phyloP scores from a whole-genome alignment of 1,284 basidiomycete species.

The Rhodotorula sp. region DNA sequence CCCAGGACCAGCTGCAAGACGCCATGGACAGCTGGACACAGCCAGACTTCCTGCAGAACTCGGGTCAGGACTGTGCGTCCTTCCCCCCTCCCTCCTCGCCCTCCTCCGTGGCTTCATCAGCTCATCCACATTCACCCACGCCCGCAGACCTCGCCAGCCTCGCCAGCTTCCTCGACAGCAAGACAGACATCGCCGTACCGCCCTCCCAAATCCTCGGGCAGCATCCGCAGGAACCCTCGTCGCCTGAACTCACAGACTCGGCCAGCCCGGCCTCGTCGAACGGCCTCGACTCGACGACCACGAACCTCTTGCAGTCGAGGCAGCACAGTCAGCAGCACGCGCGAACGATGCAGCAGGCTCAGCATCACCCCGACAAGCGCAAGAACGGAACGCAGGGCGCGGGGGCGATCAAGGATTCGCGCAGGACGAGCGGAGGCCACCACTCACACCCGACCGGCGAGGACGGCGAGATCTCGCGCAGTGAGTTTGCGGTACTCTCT shows the following conservation, averaged over 20 bases:
- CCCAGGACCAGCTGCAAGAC: not conserved
- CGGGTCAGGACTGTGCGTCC: constrained; percentile 16
- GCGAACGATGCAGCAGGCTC: too few species aligned
- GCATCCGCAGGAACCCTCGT: not conserved
- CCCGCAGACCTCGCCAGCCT: constrained; percentile 2
- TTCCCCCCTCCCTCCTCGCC: not conserved
- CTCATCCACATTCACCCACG: not conserved
- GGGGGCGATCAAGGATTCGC: constrained; percentile 25
- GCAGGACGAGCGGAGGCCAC: not conserved
- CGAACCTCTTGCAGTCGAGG: not conserved
- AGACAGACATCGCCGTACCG: not conserved
- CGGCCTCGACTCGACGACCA: not conserved
- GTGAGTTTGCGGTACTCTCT: not conserved
- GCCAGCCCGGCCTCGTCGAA: not conserved
- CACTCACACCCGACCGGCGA: constrained; percentile 21
- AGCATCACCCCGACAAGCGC: constrained; percentile 14
- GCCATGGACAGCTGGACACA: constrained; percentile 8
- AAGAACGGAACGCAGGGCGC: not conserved
- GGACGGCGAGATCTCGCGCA: constrained; percentile 20
- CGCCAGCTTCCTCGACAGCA: constrained; percentile 3
- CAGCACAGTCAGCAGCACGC: not conserved
- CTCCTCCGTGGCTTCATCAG: constrained; percentile 1
- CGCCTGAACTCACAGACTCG: not conserved
- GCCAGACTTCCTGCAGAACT: constrained; percentile 11
- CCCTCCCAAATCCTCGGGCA: not conserved